Evolutionary conservation across 257 asterid genomes (phyloP), one percentile per base, ranked within the genome.

Genomic region (Solanum megistacrolobum): DNA sequence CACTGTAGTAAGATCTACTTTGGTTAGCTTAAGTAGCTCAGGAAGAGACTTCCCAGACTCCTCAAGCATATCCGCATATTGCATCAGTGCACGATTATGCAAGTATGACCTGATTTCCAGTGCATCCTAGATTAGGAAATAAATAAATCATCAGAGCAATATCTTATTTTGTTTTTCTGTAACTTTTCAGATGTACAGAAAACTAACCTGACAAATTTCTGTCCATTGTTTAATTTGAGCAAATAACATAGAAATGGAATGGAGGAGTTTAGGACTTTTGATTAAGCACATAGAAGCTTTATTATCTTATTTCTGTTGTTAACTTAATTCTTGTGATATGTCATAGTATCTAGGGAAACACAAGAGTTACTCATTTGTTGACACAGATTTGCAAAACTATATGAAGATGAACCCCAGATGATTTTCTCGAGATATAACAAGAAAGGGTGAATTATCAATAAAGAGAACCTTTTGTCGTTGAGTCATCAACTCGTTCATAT

Each of bases 41-140:
- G 93, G 88, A 84, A 95, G 91, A 69, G 94, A 89, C 87, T 94
- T 96, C 71, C 92, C 88, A 0, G 95, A 84, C 58, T 91, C 91
- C 88, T 96, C 96, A 20, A 96, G 89, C 84, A 39, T 90, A 87
- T 96, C 94, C 3, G 93, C 93, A 58, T 94, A 94, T 85, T 90
- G 92, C 96, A 94, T 94, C 91, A 94, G 89, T 5, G 92, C 88
- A 25, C 93, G 95, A 90, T 92, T 94, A 83, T 96, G 98, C 90
- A 96, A 93, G 94, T 95, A 95, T 36, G 98, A 89, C 88, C 98
- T 93, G 62, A 95, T 94, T 87, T 95, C 95, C 69, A 93, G 90
- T 81, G 98, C 95, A 88, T 93, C 97, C 98, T 96, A 87, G 89
- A 84, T 86, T 78, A 79, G 74, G 83, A 43, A 38, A 82, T 52